Conservation (phyloP, 768 basidiomycete genomes). For the Pleurotus ostreatus region DNA sequence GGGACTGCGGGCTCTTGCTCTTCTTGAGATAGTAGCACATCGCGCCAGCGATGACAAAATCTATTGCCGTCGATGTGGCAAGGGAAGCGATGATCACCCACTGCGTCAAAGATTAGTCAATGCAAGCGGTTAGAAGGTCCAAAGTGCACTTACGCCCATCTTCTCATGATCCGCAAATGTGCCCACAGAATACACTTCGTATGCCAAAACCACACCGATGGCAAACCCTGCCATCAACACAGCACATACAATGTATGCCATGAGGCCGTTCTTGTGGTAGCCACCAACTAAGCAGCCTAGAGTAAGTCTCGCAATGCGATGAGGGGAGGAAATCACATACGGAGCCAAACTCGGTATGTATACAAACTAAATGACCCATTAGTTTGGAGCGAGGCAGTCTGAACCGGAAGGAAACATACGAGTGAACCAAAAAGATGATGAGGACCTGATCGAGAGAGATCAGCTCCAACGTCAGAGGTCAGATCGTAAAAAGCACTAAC, state of each 20-base stretch:
- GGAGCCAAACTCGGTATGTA: conserved; percentile 41
- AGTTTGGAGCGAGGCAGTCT: background rate
- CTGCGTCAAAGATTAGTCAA: conserved; percentile 16
- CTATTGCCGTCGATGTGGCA: conserved; percentile 37
- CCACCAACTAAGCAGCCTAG: conserved; percentile 25
- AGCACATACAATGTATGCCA: conserved; percentile 22
- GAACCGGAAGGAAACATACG: conserved; percentile 21
- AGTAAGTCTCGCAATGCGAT: background rate
- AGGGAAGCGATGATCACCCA: conserved; percentile 41
- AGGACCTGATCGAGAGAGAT: conserved; percentile 24
- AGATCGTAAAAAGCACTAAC: conserved; percentile 20
- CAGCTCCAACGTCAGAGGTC: background rate
- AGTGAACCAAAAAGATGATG: conserved; percentile 40
- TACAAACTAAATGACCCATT: conserved; percentile 27
- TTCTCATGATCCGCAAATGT: conserved; percentile 24
- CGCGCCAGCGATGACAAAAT: conserved; percentile 34
- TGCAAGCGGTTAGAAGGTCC: background rate
- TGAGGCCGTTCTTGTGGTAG: conserved; percentile 27
- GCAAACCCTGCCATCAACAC: conserved; percentile 19
- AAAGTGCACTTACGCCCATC: conserved; percentile 25
- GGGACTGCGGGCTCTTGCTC: conserved; percentile 22
- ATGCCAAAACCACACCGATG: conserved; percentile 28
- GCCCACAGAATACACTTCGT: conserved; percentile 31
- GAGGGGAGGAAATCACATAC: conserved; percentile 26
- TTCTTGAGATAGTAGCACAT: conserved; percentile 31